A percentile compares a stretch with the other conserved stretches of the same genome.
Conservation (phyloP, 139 green algal genomes). For the Tetraselmis chui region DNA sequence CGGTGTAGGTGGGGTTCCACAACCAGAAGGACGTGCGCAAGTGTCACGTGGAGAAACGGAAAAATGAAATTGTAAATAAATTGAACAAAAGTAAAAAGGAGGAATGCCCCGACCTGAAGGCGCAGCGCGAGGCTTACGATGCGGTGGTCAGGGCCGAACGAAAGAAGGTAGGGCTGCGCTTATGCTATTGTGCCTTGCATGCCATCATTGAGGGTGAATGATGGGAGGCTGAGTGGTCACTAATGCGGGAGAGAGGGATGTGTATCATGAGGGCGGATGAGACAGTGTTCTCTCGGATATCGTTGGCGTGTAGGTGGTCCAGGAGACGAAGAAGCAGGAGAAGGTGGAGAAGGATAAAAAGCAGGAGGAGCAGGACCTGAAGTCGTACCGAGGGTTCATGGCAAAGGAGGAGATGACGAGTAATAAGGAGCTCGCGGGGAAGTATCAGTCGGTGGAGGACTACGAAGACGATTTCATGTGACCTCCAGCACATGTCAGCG, state of each 20-base stretch:
- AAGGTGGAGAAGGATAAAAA: conserved; percentile 62
- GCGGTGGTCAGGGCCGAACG: conserved; percentile 2
- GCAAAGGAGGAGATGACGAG: conserved; percentile 78
- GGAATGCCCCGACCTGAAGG: conserved; percentile 68
- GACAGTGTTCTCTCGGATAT: too few relatives aligned
- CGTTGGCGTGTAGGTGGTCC: conserved; percentile 10
- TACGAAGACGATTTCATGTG: conserved; percentile 97
- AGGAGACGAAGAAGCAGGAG: conserved; percentile 40
- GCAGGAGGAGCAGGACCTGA: conserved; percentile 53
- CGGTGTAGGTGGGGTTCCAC: conserved; percentile 79
- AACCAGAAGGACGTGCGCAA: conserved; percentile 62
- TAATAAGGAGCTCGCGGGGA: conserved; percentile 64
- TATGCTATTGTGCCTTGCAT: too few relatives aligned
- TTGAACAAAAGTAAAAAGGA: conserved; percentile 87
- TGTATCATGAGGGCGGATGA: too few relatives aligned
- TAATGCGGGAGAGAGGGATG: too few relatives aligned
- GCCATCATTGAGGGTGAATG: too few relatives aligned
- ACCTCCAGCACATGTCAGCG: too few relatives aligned
- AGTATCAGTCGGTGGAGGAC: conserved; percentile 73
- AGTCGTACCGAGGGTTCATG: conserved; percentile 48
- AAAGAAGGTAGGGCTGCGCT: neutral
- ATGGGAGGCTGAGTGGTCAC: too few relatives aligned
- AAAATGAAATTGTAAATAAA: conserved; percentile 89
- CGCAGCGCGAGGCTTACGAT: conserved; percentile 57
- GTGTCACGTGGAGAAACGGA: conserved; percentile 56